Evolutionary conservation across 2,329 filamentous ascomycete genomes (phyloP).

Genomic region (Ophiocordyceps camponoti-saundersi): DNA sequence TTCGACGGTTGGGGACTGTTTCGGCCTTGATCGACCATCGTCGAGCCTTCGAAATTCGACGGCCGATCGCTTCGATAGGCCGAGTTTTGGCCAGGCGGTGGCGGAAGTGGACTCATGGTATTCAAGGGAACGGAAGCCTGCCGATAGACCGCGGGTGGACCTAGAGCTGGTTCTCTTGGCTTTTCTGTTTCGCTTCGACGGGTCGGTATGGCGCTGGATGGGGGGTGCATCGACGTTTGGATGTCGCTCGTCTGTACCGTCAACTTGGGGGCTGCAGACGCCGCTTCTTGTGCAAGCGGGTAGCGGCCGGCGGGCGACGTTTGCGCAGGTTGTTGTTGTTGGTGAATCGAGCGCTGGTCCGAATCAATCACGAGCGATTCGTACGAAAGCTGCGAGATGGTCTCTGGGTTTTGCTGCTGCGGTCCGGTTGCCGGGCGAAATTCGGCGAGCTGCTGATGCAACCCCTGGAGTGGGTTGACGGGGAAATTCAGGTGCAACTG

Average conservation of each 20-base stretch:
- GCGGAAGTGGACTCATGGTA: constrained; percentile 24
- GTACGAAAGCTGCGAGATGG: constrained; percentile 43
- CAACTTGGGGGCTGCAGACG: constrained; percentile 10
- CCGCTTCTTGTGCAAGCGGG: constrained; percentile 17
- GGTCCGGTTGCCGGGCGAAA: constrained; percentile 15
- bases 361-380: constrained; percentile 38
- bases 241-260: constrained; percentile 11
- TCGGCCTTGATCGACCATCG: constrained; percentile 27
- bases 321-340: constrained; percentile 27
- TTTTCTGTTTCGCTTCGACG: constrained; percentile 35
- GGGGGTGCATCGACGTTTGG: constrained; percentile 28
- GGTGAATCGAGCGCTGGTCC: constrained; percentile 22
- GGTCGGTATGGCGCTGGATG: constrained; percentile 22
- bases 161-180: constrained; percentile 24
- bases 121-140: constrained; percentile 28
- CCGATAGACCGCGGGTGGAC: constrained; percentile 33
- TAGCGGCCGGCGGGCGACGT: constrained; percentile 25
- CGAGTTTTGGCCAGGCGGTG: constrained; percentile 16
- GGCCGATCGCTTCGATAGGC: constrained; percentile 23
- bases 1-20: constrained; percentile 38
- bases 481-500: constrained; percentile 10
- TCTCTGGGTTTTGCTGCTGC: constrained; percentile 34
- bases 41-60: constrained; percentile 26
- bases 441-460: constrained; percentile 19
- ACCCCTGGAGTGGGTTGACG: constrained; percentile 4